Evolutionary conservation across 1,139 yeast genomes (phyloP), one percentile per base, ranked within the genome.

Genomic region (Geotrichum restrictum): DNA sequence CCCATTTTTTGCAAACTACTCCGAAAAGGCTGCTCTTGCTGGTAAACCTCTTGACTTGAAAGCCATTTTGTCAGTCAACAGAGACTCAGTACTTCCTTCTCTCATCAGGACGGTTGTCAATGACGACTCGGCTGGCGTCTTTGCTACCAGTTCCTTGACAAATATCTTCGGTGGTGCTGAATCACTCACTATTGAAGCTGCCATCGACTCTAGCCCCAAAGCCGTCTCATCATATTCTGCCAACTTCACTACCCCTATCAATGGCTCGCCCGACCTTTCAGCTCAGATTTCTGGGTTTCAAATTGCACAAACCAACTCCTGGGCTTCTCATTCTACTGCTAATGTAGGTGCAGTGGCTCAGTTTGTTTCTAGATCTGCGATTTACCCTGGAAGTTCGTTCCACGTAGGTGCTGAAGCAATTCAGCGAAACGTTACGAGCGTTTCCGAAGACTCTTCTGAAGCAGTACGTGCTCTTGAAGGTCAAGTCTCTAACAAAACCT

Each of bases 91-190:
- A 59, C 84, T 86, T 63, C 79, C 79, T 57, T 89, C 94, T 56
- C 85, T 84, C 63, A 87, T 96, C 1, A 97, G 96, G n/a, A 91
- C 96, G 4, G 89, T 86, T 67, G 80, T 91, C 3, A 97, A 97
- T 1, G 91, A 91, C 64, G 95, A 95, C 27, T 96, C 89, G 72
- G 76, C 88, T 45, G 84, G 85, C 48, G 79, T 87, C 57, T 56
- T 60, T 2, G 46, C 64, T 7, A 52, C 64, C 11, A 62, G 62
- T 22, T 89, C 85, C 64, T 73, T 85, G 65, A 77, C 82, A 50
- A 91, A 93, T 65, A 69, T 88, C 10, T 81, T 89, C 68, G 96
- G 96, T 0, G 96, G 96, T 1, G 97, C 93, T 7, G 98, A 93
- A 65, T 76, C 76, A 45, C 64, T 91, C 21, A 76, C 81, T 29